A percentile compares a stretch with the other conserved stretches of the same genome.
Evolutionary conservation across 2,329 filamentous ascomycete species (phyloP).

Genomic region (Lachnellula arida): DNA sequence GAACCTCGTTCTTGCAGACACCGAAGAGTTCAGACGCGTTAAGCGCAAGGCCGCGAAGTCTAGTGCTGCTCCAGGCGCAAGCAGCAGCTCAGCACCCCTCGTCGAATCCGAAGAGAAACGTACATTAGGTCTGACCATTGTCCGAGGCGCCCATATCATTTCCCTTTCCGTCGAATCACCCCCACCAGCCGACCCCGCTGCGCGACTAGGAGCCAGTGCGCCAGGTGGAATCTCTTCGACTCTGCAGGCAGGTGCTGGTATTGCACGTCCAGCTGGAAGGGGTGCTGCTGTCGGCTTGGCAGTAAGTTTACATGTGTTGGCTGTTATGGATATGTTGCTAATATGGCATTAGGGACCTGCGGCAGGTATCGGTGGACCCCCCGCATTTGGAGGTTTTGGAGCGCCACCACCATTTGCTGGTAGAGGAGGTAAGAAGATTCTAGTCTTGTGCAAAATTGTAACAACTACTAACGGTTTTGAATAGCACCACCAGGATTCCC

Average conservation of each 20-base stretch:
- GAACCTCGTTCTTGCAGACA: constrained; percentile 98
- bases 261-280: constrained; percentile 85
- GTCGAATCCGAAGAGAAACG: constrained; percentile 95
- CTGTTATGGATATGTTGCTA: constrained; percentile 23
- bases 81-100: constrained; percentile 57
- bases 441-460: background rate
- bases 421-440: constrained; percentile 47
- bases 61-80: constrained; percentile 48
- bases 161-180: constrained; percentile 94
- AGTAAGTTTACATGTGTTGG: constrained; percentile 41
- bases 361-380: constrained; percentile 76
- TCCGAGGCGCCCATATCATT: constrained; percentile 91
- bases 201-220: constrained; percentile 75
- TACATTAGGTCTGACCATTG: constrained; percentile 89
- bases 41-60: constrained; percentile 79
- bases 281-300: constrained; percentile 78
- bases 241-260: constrained; percentile 78
- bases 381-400: constrained; percentile 50
- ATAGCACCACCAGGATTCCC: constrained; percentile 42
- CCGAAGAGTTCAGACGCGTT: constrained; percentile 91
- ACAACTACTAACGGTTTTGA: constrained; percentile 8
- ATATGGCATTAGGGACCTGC: constrained; percentile 61
- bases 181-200: constrained; percentile 87
- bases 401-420: constrained; percentile 46
- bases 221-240: constrained; percentile 61